These are phyloP conservation scores for Quercus lobata DNA, from an alignment of 331 rosid species.

Conservation along the genomic window DNA sequence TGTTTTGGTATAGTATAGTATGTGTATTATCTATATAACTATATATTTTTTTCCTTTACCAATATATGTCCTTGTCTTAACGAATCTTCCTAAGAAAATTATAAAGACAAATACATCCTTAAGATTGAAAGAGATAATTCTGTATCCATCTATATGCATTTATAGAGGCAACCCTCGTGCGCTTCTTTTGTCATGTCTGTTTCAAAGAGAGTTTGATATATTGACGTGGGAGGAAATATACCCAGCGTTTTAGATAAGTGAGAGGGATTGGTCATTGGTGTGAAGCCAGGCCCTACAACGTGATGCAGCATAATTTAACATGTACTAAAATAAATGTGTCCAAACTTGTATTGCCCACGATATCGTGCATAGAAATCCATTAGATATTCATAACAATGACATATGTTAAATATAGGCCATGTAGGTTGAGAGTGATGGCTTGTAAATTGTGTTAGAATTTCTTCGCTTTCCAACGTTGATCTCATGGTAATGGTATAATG, in stretches of 20 bases:
- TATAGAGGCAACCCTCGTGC: not conserved
- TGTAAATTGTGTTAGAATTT: conserved; percentile 8
- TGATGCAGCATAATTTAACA: not conserved
- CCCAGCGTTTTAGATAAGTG: not conserved
- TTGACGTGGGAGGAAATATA: not conserved
- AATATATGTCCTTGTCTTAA: conserved; percentile 38
- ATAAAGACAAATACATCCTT: conserved; percentile 34
- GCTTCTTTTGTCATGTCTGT: not conserved
- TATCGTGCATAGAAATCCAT: not conserved
- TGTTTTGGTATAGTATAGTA: conserved; percentile 50
- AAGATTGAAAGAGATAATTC: conserved; percentile 45
- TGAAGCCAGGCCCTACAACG: not conserved
- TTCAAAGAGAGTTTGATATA: not conserved
- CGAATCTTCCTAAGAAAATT: conserved; percentile 44
- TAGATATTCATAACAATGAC: not conserved
- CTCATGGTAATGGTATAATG: conserved; percentile 15
- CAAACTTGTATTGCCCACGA: not conserved
- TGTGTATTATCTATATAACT: conserved; percentile 35
- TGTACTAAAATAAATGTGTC: not conserved
- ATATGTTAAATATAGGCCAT: not conserved
- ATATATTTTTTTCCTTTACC: conserved; percentile 1
- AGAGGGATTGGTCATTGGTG: not conserved
- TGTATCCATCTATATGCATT: conserved; percentile 23
- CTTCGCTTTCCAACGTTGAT: conserved; percentile 26
- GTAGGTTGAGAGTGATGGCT: not conserved